phyloP scores from a whole-genome alignment of 1,284 basidiomycete genomes.

The Ceratobasidium sp. region DNA sequence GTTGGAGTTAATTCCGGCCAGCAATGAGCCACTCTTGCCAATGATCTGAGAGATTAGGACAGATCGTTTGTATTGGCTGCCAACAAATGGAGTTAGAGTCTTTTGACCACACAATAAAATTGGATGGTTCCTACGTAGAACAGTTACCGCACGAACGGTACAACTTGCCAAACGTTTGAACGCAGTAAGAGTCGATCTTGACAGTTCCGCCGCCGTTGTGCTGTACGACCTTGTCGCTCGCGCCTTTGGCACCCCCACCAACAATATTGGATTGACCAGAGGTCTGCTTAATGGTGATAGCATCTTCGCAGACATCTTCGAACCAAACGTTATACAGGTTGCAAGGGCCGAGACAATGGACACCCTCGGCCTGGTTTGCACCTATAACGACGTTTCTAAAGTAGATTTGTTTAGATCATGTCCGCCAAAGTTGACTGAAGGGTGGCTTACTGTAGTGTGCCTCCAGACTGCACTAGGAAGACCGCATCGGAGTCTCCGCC shows the following conservation, averaged over 20 bases:
- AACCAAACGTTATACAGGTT: slow-evolving; percentile 49
- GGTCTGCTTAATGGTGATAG: slow-evolving; percentile 45
- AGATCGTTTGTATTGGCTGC: slow-evolving; percentile 44
- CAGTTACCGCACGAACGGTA: slow-evolving; percentile 43
- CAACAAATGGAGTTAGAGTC: background rate
- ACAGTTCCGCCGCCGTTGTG: slow-evolving; percentile 40
- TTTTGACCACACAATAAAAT: background rate
- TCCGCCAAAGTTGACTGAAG: too few species aligned
- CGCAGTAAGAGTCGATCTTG: slow-evolving; percentile 32
- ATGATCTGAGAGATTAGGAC: slow-evolving; percentile 45
- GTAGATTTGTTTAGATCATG: too few species aligned
- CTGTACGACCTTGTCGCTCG: slow-evolving; percentile 41
- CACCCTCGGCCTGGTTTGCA: slow-evolving; percentile 54
- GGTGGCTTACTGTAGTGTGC: slow-evolving; percentile 47
- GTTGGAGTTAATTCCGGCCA: slow-evolving; percentile 40
- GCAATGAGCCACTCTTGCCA: background rate
- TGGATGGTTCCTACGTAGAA: background rate
- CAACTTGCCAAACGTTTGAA: slow-evolving; percentile 23
- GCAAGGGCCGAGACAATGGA: slow-evolving; percentile 56
- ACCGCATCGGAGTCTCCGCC: slow-evolving; percentile 37
- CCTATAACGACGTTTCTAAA: slow-evolving; percentile 54
- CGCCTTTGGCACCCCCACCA: slow-evolving; percentile 38
- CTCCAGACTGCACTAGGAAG: slow-evolving; percentile 49
- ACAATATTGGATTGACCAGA: slow-evolving; percentile 31
- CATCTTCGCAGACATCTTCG: slow-evolving; percentile 41